Evolutionary conservation across 2,329 filamentous ascomycete genomes (phyloP).

Genomic region (Arthrocladium fulminans): DNA sequence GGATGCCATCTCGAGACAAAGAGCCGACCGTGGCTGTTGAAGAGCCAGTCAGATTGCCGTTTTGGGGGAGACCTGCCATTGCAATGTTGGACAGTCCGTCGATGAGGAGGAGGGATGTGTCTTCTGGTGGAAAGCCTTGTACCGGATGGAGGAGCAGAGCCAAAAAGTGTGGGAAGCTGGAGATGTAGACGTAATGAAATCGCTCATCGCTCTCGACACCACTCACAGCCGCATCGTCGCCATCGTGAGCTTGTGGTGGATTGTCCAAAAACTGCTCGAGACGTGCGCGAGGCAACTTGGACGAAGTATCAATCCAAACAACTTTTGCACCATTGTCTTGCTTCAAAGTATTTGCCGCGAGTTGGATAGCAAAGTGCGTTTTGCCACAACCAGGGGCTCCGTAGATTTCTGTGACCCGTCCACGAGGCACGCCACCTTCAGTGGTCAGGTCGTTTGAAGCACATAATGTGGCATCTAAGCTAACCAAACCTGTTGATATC

Average conservation of each 20-base stretch:
- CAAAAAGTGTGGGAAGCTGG: conserved; percentile 57
- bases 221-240: conserved; percentile 4
- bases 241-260: conserved; percentile 7
- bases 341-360: conserved; percentile 55
- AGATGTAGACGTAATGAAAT: conserved; percentile 56
- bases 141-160: conserved; percentile 65
- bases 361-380: conserved; percentile 67
- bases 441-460: conserved; percentile 5
- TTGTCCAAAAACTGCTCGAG: conserved; percentile 39
- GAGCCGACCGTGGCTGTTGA: neutral
- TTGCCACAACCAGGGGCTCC: conserved; percentile 81
- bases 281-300: conserved; percentile 40
- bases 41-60: conserved; percentile 24
- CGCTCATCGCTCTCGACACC: conserved; percentile 29
- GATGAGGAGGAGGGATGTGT: conserved; percentile 62
- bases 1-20: conserved; percentile 25
- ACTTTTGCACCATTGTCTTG: conserved; percentile 48
- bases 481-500: conserved; percentile 48
- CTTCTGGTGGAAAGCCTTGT: conserved; percentile 50
- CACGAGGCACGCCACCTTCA: conserved; percentile 39
- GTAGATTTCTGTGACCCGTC: conserved; percentile 78
- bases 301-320: conserved; percentile 62
- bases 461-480: conserved; percentile 44
- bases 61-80: conserved; percentile 64
- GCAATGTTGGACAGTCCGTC: conserved; percentile 71